Conservation (phyloP, 805 yeast genomes). For the Candida orba region DNA sequence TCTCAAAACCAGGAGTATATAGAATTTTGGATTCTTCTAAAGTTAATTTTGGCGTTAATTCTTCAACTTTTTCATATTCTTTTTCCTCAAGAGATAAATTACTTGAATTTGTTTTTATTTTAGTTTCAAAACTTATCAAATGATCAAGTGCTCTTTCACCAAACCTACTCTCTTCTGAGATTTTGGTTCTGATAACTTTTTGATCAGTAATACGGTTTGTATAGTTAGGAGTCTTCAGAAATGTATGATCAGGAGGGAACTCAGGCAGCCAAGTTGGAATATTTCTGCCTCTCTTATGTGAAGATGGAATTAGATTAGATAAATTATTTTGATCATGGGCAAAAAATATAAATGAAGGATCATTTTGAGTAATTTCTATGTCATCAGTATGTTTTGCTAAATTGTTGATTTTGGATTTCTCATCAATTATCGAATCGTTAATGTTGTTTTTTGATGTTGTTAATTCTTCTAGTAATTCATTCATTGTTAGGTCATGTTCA, state of each 20-base stretch:
- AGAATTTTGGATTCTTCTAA: constrained; percentile 2
- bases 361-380: constrained; percentile 6
- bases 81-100: background rate
- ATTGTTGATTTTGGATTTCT: constrained; percentile 12
- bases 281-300: constrained; percentile 26
- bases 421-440: constrained; percentile 10
- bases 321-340: constrained; percentile 41
- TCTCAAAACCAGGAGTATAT: constrained; percentile 13
- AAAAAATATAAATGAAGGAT: constrained; percentile 47
- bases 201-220: constrained; percentile 61
- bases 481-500: constrained; percentile 34
- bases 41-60: background rate
- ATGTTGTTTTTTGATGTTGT: constrained; percentile 16
- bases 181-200: constrained; percentile 56
- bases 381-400: too few relatives aligned
- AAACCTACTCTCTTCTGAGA: constrained; percentile 73
- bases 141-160: constrained; percentile 74
- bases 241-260: constrained; percentile 92
- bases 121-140: constrained; percentile 34
- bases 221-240: constrained; percentile 66
- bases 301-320: constrained; percentile 49
- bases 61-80: constrained; percentile 3
- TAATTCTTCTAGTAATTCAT: constrained; percentile 34
- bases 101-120: background rate
- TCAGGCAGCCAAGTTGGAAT: constrained; percentile 78